Evolutionary conservation across 495 filamentous ascomycete species (phyloP), one percentile per base, ranked within the genome.

Genomic region (Trypethelium eluteriae): DNA sequence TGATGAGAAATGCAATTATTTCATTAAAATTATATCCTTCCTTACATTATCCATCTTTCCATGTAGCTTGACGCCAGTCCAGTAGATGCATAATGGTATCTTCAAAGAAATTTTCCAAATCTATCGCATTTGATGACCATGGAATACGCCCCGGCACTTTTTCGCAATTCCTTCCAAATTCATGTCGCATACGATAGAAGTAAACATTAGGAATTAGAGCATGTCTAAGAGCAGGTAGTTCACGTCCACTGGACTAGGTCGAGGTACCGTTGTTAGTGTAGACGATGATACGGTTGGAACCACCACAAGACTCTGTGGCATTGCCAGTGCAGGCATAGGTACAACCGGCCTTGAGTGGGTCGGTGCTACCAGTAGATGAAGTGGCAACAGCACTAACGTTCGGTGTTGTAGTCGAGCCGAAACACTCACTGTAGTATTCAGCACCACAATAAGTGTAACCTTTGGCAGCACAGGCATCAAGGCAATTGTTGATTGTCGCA

Each of bases 251-350:
- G 5, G 32, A 35, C 38, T 63, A 63, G 12, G 41, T 10, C 3
- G 62, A 39, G 34, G 65, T 67, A n/a, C 65, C 65, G 38, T 67
- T 68, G 61, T 68, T 68, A 32, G 35, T 41, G 39, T 68, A 68
- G 16, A 68, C 53, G 35, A 65, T 56, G 39, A 68, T 68, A 34
- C 63, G 38, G 38, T 59, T 47, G 50, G 41, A 38, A 10, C 67
- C 67, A 65, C 67, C 67, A 38, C 67, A 68, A 14, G 50, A 34
- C 50, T 68, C 62, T 12, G 63, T 61, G n/a, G 47, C 65, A 53
- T 68, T 65, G 44, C 67, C 67, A 10, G 14, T 65, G 53, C 67
- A 68, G 41, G 49, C 47, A 41, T 39, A 39, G 49, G 46, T 46
- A 25, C 67, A 68, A 16, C 65, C 65, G n/a, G 65, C 65, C 11